Percentiles rank a stretch among this genome's conserved stretches.
Evolutionary conservation across 2,329 filamentous ascomycete species (phyloP).

Genomic region (Colletotrichum musae): DNA sequence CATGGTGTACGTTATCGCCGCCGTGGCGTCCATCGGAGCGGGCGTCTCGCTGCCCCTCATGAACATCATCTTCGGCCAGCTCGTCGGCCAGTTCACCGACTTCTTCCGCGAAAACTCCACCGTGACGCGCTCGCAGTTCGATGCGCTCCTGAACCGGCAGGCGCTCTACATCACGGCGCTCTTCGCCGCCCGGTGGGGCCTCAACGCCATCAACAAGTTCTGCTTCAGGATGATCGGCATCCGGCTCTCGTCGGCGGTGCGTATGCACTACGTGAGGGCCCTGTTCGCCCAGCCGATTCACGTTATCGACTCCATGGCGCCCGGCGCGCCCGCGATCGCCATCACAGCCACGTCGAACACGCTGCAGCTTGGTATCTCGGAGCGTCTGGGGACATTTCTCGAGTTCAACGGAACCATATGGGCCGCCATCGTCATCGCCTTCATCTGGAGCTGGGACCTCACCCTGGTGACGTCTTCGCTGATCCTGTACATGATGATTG

Average conservation of each 20-base stretch:
- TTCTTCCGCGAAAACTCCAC: slow-evolving; percentile 45
- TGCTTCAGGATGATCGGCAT: slow-evolving; percentile 74
- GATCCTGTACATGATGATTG: slow-evolving; percentile 58
- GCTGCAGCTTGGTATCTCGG: slow-evolving; percentile 68
- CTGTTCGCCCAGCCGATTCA: slow-evolving; percentile 66
- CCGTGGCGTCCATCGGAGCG: slow-evolving; percentile 51
- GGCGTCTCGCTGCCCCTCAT: slow-evolving; percentile 54
- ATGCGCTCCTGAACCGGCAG: slow-evolving; percentile 39
- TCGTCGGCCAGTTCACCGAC: slow-evolving; percentile 48
- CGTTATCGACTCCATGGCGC: slow-evolving; percentile 64
- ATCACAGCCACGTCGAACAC: slow-evolving; percentile 69
- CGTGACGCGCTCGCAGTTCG: slow-evolving; percentile 44
- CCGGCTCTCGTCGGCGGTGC: slow-evolving; percentile 71
- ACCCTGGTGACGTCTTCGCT: slow-evolving; percentile 65
- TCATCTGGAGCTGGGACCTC: slow-evolving; percentile 66
- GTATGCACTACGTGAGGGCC: slow-evolving; percentile 65
- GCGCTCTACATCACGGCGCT: slow-evolving; percentile 75
- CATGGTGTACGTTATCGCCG: slow-evolving; percentile 47
- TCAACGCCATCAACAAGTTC: slow-evolving; percentile 76
- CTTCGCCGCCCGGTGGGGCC: slow-evolving; percentile 76
- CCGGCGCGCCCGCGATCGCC: slow-evolving; percentile 65
- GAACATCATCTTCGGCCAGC: slow-evolving; percentile 53
- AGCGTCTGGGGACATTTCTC: slow-evolving; percentile 62
- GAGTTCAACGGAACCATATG: slow-evolving; percentile 59
- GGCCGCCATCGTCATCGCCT: slow-evolving; percentile 64